These are phyloP conservation scores for Larix sibirica DNA, from an alignment of 83 land plant genomes.

Conservation along the genomic window DNA sequence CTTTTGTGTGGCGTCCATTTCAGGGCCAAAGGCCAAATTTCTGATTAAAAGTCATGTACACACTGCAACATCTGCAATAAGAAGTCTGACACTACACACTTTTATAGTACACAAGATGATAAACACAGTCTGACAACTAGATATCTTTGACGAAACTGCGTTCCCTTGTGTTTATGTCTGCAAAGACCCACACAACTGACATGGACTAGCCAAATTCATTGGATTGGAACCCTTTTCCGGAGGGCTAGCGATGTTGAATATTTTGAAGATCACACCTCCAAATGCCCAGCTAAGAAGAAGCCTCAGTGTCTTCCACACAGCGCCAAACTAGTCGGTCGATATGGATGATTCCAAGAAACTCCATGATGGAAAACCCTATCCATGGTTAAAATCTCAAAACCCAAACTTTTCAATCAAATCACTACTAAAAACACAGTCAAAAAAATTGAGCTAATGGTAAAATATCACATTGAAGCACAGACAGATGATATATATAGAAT, in stretches of 20 bases:
- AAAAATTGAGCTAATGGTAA: too few relatives aligned
- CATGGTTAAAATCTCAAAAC: not conserved
- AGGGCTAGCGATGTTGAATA: not conserved
- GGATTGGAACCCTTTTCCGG: not conserved
- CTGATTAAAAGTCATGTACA: not conserved
- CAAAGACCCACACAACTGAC: not conserved
- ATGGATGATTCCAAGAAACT: too few relatives aligned
- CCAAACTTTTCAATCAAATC: too few relatives aligned
- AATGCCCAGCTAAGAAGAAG: not conserved
- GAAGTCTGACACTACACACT: not conserved
- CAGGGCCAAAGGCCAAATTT: too few relatives aligned
- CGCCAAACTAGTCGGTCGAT: not conserved
- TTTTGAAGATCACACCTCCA: not conserved
- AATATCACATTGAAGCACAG: too few relatives aligned
- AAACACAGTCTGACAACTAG: not conserved
- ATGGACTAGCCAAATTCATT: slow-evolving; percentile 1
- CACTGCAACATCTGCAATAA: not conserved
- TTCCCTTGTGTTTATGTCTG: not conserved
- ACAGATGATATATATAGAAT: too few relatives aligned
- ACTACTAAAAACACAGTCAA: too few relatives aligned
- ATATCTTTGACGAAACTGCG: slow-evolving; percentile 11
- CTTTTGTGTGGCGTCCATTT: not conserved
- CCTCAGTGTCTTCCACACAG: not conserved
- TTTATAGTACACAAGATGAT: not conserved
- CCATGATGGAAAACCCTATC: not conserved